A percentile compares a stretch with the other conserved stretches of the same genome.
These are phyloP conservation scores for Stenocarpella maydis DNA, from an alignment of 2,329 filamentous ascomycete genomes.

Conservation along the genomic window DNA sequence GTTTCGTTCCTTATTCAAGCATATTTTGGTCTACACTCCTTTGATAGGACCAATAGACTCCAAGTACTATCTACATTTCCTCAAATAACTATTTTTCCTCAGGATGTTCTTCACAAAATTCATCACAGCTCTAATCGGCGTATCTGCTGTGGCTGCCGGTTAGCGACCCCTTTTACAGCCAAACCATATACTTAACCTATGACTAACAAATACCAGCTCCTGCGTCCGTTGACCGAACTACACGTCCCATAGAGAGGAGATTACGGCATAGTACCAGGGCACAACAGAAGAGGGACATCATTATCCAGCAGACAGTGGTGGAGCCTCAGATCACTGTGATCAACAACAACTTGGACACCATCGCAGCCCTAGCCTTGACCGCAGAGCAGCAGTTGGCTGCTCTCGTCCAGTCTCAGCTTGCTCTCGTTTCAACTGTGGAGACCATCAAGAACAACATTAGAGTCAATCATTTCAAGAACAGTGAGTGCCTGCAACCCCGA, in stretches of 20 bases:
- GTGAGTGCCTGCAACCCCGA: slow-evolving; percentile 16
- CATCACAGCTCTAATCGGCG: slow-evolving; percentile 42
- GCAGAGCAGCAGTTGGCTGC: slow-evolving; percentile 50
- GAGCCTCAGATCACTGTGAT: slow-evolving; percentile 44
- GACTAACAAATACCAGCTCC: slow-evolving; percentile 40
- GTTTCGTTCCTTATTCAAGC: slow-evolving; percentile 30
- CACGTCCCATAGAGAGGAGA: slow-evolving; percentile 30
- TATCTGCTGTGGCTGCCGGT: slow-evolving; percentile 44
- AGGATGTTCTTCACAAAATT: slow-evolving; percentile 41
- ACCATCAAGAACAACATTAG: slow-evolving; percentile 54
- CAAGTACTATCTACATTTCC: background rate
- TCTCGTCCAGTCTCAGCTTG: slow-evolving; percentile 48
- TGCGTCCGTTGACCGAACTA: slow-evolving; percentile 36
- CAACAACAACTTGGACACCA: slow-evolving; percentile 47
- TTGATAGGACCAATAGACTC: slow-evolving; percentile 28
- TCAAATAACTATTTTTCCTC: slow-evolving; percentile 7
- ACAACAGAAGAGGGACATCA: slow-evolving; percentile 41
- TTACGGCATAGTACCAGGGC: slow-evolving; percentile 40
- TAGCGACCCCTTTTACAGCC: slow-evolving; percentile 11
- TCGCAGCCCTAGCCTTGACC: slow-evolving; percentile 45
- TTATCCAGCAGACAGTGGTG: slow-evolving; percentile 46
- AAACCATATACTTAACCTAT: too few species aligned
- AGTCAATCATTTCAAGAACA: slow-evolving; percentile 48
- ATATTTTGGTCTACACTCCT: slow-evolving; percentile 20
- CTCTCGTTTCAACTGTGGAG: slow-evolving; percentile 48